These are phyloP conservation scores for Tephrocybe sp. DNA, from an alignment of 768 basidiomycete species.

Conservation along the genomic window DNA sequence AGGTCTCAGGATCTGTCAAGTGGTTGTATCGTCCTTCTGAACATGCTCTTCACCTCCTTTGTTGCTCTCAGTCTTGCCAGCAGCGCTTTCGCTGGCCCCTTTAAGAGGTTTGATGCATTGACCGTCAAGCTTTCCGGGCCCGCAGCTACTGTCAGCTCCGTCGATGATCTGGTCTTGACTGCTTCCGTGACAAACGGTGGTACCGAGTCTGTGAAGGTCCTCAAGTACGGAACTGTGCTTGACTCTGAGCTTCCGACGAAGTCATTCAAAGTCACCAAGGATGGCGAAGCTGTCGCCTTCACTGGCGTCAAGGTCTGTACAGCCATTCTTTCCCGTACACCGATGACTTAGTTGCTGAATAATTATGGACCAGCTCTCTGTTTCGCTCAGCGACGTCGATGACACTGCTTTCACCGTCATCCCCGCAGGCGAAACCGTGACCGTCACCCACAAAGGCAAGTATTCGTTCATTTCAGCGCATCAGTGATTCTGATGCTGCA, in stretches of 20 bases:
- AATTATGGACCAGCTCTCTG: slow-evolving; percentile 27
- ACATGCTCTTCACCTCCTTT: slow-evolving; percentile 29
- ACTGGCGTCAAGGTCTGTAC: slow-evolving; percentile 39
- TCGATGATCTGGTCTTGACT: slow-evolving; percentile 38
- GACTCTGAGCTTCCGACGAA: slow-evolving; percentile 38
- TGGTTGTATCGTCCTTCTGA: too few relatives aligned
- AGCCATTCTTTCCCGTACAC: background rate
- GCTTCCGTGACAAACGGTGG: slow-evolving; percentile 42
- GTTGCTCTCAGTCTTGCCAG: slow-evolving; percentile 27
- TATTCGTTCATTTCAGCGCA: too few relatives aligned
- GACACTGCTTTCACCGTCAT: slow-evolving; percentile 39
- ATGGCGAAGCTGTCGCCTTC: slow-evolving; percentile 36
- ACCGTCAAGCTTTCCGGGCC: slow-evolving; percentile 29
- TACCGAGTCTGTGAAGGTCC: slow-evolving; percentile 35
- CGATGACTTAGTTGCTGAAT: background rate
- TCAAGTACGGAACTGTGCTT: slow-evolving; percentile 47
- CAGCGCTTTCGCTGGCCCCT: slow-evolving; percentile 28
- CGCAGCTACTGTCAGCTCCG: slow-evolving; percentile 29
- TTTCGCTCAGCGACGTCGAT: slow-evolving; percentile 34
- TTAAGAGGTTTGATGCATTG: slow-evolving; percentile 30
- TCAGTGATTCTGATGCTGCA: too few relatives aligned
- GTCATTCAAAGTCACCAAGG: slow-evolving; percentile 41
- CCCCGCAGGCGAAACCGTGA: slow-evolving; percentile 37
- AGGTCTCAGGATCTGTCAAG: too few relatives aligned
- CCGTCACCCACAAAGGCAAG: slow-evolving; percentile 36